Evolutionary conservation across 371 early-diverging fungal species (phyloP).

Genomic region (Actinomortierella ambigua): DNA sequence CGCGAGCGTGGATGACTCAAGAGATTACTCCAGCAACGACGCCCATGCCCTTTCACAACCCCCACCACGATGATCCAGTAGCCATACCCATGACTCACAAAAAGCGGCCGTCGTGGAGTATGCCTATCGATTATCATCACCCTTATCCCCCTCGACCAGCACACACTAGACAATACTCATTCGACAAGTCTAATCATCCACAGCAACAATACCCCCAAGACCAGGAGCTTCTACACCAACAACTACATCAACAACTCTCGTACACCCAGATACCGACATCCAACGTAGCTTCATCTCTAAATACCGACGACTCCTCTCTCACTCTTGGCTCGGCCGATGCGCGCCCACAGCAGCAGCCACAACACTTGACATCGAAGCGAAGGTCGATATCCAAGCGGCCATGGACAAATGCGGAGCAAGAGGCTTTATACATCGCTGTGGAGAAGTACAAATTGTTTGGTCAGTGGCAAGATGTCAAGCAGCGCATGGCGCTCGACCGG

Average conservation of each 20-base stretch:
- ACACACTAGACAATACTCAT: too few relatives aligned
- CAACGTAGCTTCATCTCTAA: conserved; percentile 6
- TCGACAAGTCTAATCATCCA: too few relatives aligned
- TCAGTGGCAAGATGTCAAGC: conserved; percentile 24
- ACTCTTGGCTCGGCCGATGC: too few relatives aligned
- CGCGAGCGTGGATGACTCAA: too few relatives aligned
- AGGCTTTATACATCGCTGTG: conserved; percentile 36
- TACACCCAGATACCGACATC: conserved; percentile 7
- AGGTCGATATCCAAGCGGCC: conserved; percentile 4
- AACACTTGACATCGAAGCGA: background rate
- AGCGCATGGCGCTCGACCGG: conserved; percentile 31
- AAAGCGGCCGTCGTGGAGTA: too few relatives aligned
- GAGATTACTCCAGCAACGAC: too few relatives aligned
- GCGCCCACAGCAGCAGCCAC: conserved; percentile 12
- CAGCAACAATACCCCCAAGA: background rate
- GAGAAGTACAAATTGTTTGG: conserved; percentile 29
- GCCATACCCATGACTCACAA: too few relatives aligned
- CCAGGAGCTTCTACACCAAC: conserved; percentile 1
- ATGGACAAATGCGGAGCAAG: conserved; percentile 34
- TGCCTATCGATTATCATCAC: too few relatives aligned
- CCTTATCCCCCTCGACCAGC: too few relatives aligned
- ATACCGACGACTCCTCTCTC: too few relatives aligned
- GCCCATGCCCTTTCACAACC: too few relatives aligned
- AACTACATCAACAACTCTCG: background rate
- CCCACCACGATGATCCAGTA: too few relatives aligned